Conservation (phyloP, 768 basidiomycete genomes). For the Kwoniella botswanensis region DNA sequence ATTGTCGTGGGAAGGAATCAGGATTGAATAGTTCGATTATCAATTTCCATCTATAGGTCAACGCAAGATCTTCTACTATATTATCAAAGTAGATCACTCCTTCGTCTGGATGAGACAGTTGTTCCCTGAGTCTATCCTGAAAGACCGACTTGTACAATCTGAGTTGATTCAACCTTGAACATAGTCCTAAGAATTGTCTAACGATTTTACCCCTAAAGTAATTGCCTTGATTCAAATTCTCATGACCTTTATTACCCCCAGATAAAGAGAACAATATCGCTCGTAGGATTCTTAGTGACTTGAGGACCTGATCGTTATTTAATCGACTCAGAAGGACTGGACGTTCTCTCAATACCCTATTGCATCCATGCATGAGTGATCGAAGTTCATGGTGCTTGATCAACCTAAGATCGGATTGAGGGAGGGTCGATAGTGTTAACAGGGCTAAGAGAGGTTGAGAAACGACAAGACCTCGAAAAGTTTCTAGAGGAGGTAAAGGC, state of each 20-base stretch:
- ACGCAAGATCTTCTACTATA: constrained; percentile 7
- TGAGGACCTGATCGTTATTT: neutral
- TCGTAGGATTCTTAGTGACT: constrained; percentile 15
- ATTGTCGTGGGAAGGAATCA: constrained; percentile 15
- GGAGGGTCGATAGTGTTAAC: constrained; percentile 6
- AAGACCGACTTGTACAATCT: constrained; percentile 19
- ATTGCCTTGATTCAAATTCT: constrained; percentile 6
- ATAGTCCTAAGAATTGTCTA: constrained; percentile 19
- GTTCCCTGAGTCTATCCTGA: constrained; percentile 19
- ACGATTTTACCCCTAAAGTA: constrained; percentile 14
- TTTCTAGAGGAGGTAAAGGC: constrained; percentile 27
- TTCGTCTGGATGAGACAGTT: neutral
- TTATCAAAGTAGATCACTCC: constrained; percentile 6
- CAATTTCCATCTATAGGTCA: constrained; percentile 6
- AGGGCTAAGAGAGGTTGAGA: constrained; percentile 30
- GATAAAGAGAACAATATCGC: constrained; percentile 17
- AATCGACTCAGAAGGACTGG: constrained; percentile 6
- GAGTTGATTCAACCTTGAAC: constrained; percentile 14
- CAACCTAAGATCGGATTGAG: constrained; percentile 11
- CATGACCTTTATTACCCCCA: neutral
- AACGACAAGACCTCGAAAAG: constrained; percentile 25
- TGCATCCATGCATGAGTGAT: constrained; percentile 7
- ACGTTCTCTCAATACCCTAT: neutral
- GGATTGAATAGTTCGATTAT: constrained; percentile 18
- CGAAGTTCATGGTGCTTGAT: constrained; percentile 18